Evolutionary conservation across 176 grass and related monocot species (phyloP), one percentile per base, ranked within the genome.

Genomic region (Metroxylon sagu): DNA sequence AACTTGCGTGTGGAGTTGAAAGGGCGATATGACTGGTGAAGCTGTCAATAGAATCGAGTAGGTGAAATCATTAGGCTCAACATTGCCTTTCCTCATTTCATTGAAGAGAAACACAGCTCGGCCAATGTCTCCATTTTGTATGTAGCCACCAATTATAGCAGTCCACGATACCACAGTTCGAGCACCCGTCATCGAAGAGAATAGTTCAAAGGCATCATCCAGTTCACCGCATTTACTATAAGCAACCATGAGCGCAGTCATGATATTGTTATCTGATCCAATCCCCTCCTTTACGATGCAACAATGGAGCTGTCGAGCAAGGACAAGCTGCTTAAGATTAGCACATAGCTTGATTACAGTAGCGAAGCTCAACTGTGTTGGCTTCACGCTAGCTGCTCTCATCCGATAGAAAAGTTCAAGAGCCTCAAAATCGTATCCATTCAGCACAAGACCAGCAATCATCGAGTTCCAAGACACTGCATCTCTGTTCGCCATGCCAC

Each of bases 51-150:
- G 74, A 63, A 78, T 71, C 0, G 81, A 89, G 75, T 85, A 95
- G 19, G 89, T 95, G 68, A 89, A 77, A 6, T 79, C 85, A 77
- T 95, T 95, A 49, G 85, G 85, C 60, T 76, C 52, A 16, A 89
- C 52, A 60, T 18, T 29, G 50, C 74, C 72, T 82, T 66, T 57
- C 74, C 89, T 85, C 84, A 95, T 88, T 76, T 69, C 71, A 25
- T 26, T 57, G 67, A 88, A 88, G 64, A 85, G 89, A 57, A 25
- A 5, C 53, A 57, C 81, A 69, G 71, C 81, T 50, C 68, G 75
- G 68, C 68, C 50, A 25, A 69, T 53, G 14, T 77, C 63, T 26
- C 70, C 66, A 15, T 82, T 85, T 62, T 85, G 71, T 71, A 80
- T 62, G 54, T 60, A 85, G 14, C 81, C 89, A 27, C 58, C 65